Evolutionary conservation across 2,329 filamentous ascomycete genomes (phyloP), one percentile per base, ranked within the genome.

Genomic region (Xylaria arbuscula): DNA sequence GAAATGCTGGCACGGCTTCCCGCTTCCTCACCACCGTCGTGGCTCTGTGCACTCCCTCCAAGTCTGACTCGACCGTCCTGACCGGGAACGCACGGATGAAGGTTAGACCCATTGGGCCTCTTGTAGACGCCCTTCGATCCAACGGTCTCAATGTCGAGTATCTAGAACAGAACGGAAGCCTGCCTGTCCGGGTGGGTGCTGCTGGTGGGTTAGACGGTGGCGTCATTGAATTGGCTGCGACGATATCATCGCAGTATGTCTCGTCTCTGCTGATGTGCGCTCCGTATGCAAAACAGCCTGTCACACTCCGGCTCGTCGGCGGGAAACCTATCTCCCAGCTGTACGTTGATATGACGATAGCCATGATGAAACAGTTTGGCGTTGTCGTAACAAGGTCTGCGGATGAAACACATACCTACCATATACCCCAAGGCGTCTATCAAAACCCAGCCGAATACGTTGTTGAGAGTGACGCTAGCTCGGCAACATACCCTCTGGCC

Each of bases 81-180:
- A 99, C 96, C 0, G 96, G 96, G 53, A 99, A 99, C 80, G 90
- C 92, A 10, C 89, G 96, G 62, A 99, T 99, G 96, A 97, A 98
- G 83, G 90, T 95, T 73, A 89, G 96, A 63, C 97, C 97, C 1
- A 97, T 98, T 75, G 95, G 94, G 2, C 91, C 96, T 19, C 87
- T 99, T 13, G 95, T 99, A 13, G 93, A 98, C 78, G 95, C 96
- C 24, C 85, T 99, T 59, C 89, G 91, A 54, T 87, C 88, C 0
- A 99, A 98, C 76, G 96, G 95, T 22, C 91, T 97, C n/a, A 85
- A 87, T 7, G 90, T 99, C 73, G 89, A 93, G 68, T 99, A 97
- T 77, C 82, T 97, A 50, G 94, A 94, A 76, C 91, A 90, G 72
- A 88, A 93, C 72, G 89, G 92, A 71, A 97, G 94, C 78, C 84